Evolutionary conservation across 768 basidiomycete species (phyloP), one percentile per base, ranked within the genome.

Genomic region (Collybia sordida): DNA sequence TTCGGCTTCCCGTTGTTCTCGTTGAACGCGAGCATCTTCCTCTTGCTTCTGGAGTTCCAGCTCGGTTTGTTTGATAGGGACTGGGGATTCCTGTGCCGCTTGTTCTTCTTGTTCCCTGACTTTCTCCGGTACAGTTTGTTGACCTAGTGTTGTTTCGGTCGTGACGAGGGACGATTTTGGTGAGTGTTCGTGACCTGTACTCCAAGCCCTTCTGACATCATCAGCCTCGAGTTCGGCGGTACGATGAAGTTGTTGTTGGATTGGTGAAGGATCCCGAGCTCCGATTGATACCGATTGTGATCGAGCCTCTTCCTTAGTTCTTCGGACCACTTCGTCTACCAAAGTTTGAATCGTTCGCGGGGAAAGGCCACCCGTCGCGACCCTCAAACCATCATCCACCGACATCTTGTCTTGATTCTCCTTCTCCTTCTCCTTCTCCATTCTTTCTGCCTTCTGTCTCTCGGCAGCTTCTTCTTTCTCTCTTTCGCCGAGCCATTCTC

Each of bases 101-200:
- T 45, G 7, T 15, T 25, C n/a, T 46, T 37, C 31, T 31, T 31
- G 31, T 12, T 31, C 31, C 14, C 31, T 31, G 31, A 11, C 31
- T 12, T 31, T 14, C 3, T 31, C 19, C 15, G 15, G 21, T 36
- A 6, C 12, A 39, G 47, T 25, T 7, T 18, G 24, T 14, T 15
- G 43, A 42, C 51, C 17, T 25, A 19, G 17, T n/a, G n/a, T 4
- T 23, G 15, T 4, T 19, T 41, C 8, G 15, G 6, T 19, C 14
- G 31, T 31, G 14, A 31, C 31, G 9, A 31, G 35, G 22, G 27
- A 15, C 15, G n/a, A n/a, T 9, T 6, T 53, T 14, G 22, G 23
- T 47, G 45, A 56, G 55, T 4, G 59, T 51, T 18, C 59, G 51
- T 45, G 47, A 21, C 67, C 64, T 58, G 25, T 47, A 47, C 47